Evolutionary conservation across 164 flowering plant genomes (phyloP), one percentile per base, ranked within the genome.

Genomic region (Akebia trifoliata): DNA sequence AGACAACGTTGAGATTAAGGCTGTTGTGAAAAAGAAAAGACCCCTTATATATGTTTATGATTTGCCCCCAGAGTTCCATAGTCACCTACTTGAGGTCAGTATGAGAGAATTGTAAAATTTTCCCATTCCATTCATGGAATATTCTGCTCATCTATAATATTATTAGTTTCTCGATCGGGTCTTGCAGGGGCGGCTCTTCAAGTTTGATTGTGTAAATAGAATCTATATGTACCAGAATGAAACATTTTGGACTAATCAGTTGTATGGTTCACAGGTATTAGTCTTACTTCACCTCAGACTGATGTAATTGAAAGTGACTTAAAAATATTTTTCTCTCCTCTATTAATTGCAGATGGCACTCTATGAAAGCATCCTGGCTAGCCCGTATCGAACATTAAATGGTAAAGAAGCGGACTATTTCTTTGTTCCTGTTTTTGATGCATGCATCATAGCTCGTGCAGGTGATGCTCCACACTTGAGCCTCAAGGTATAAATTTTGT

Each of bases 341-440:
- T 18, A 55, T 57, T n/a, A n/a, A n/a, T n/a, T 67, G 57, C 84
- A 93, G 98, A 80, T 93, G 74, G 95, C 97, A 61, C 53, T 93
- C 32, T 87, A 82, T 70, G 98, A 93, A 60, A 90, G 92, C 68
- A 64, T 93, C 51, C 64, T 93, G 60, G 88, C 94, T 39, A 93
- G 97, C 63, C 75, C 96, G 31, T 59, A 77, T 68, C 79, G 95
- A 54, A 93, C 98, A 53, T 50, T 81, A 63, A 84, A 90, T 71
- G 97, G 92, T 40, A 90, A 87, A 50, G 95, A 93, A 75, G 99
- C 99, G 40, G 99, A 93, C 63, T 93, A 74, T 67, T 93, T 82
- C 74, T 90, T 77, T 62, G 97, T 93, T 57, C 99, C 99, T 31
- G 96, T 90, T 63, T 94, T 93, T 77, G 99, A 93, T 86, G 65